These are phyloP conservation scores for Vickermania ingenoplastis DNA, from an alignment of 208 protist species.

Conservation along the genomic window DNA sequence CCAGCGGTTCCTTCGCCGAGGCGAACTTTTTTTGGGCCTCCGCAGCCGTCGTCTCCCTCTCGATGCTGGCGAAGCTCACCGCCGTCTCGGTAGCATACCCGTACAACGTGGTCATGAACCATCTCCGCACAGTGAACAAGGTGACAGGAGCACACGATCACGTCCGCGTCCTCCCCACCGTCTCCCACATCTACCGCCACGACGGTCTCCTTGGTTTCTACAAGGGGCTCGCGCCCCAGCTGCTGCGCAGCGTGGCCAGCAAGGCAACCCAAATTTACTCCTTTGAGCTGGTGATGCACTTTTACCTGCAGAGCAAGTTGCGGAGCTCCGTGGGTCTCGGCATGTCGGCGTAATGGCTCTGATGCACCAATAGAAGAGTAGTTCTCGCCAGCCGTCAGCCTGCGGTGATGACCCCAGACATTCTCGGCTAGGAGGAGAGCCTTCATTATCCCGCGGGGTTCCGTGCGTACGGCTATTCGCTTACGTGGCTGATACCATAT, in stretches of 20 bases:
- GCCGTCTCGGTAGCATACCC: constrained; percentile 72
- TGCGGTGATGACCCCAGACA: no score
- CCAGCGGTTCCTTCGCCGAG: constrained; percentile 44
- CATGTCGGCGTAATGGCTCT: not conserved
- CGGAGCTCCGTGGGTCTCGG: not conserved
- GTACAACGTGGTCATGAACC: constrained; percentile 88
- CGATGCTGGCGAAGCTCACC: constrained; percentile 69
- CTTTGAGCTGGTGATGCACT: constrained; percentile 65
- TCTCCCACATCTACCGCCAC: constrained; percentile 55
- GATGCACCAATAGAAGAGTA: constrained; percentile 1
- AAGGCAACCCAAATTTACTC: constrained; percentile 85
- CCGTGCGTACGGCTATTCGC: no score
- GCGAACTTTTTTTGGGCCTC: constrained; percentile 46
- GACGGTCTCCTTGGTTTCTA: constrained; percentile 85
- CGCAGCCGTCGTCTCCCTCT: constrained; percentile 65
- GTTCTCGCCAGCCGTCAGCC: not conserved
- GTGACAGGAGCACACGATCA: constrained; percentile 68
- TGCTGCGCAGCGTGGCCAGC: constrained; percentile 75
- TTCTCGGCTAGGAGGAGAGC: no score
- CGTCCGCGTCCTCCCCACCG: constrained; percentile 40
- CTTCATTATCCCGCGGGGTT: no score
- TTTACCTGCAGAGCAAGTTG: constrained; percentile 39
- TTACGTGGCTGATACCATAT: no score
- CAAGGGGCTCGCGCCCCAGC: constrained; percentile 77
- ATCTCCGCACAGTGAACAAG: constrained; percentile 82